phyloP scores from a whole-genome alignment of 768 basidiomycete species.

The Clavaria fumosa region DNA sequence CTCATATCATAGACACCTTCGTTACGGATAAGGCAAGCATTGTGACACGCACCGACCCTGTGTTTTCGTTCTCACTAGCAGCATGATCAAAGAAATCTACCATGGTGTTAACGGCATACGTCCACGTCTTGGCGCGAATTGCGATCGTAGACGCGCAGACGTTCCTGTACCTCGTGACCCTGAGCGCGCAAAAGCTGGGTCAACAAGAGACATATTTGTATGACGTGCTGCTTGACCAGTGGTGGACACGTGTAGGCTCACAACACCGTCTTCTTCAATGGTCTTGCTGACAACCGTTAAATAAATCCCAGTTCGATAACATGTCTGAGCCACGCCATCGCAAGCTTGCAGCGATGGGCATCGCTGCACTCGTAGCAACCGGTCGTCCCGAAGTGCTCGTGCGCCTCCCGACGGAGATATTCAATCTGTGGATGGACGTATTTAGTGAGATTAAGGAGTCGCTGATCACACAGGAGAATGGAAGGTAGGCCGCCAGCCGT shows the following conservation, averaged over 20 bases:
- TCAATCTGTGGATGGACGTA: conserved; percentile 81
- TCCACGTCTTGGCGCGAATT: conserved; percentile 64
- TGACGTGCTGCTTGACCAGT: conserved; percentile 58
- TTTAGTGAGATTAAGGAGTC: conserved; percentile 77
- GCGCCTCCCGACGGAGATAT: conserved; percentile 58
- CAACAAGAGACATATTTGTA: conserved; percentile 40
- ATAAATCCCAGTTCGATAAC: conserved; percentile 60
- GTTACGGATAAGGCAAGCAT: conserved; percentile 52
- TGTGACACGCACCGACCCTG: too few relatives aligned
- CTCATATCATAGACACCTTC: conserved; percentile 40
- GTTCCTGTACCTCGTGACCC: conserved; percentile 58
- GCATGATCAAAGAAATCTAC: too few relatives aligned
- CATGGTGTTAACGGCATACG: conserved; percentile 56
- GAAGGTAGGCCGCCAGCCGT: conserved; percentile 8
- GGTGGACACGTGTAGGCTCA: conserved; percentile 46
- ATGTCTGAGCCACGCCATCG: conserved; percentile 77
- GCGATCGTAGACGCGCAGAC: conserved; percentile 46
- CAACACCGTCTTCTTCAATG: conserved; percentile 5
- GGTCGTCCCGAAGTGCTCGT: conserved; percentile 58
- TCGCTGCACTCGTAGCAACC: conserved; percentile 62
- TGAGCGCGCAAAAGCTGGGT: conserved; percentile 33
- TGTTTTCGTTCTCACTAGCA: too few relatives aligned
- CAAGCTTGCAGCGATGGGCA: conserved; percentile 73
- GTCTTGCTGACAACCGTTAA: neutral
- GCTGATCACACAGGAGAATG: conserved; percentile 20